phyloP scores from a whole-genome alignment of 177 flowering plant genomes.

The Vitis hybrid region DNA sequence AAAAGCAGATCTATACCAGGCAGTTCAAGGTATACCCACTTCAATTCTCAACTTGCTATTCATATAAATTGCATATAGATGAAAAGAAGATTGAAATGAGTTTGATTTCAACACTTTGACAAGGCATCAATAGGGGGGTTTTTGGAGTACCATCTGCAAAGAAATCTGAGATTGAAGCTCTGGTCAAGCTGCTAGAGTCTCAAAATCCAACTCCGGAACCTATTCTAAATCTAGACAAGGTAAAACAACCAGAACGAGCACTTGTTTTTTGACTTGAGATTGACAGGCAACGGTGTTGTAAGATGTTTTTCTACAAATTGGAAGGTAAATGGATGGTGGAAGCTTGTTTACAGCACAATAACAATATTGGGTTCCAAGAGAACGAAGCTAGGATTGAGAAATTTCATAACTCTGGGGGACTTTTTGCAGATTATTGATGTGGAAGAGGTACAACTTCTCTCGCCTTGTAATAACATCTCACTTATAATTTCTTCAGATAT shows the following conservation, averaged over 20 bases:
- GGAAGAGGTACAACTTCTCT: slow-evolving; percentile 48
- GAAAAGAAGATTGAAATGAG: background rate
- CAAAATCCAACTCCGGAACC: slow-evolving; percentile 85
- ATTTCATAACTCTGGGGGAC: slow-evolving; percentile 78
- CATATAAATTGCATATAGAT: background rate
- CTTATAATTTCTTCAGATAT: no score
- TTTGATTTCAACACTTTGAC: background rate
- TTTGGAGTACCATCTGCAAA: slow-evolving; percentile 81
- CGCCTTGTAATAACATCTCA: background rate
- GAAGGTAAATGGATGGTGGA: slow-evolving; percentile 87
- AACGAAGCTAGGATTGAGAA: slow-evolving; percentile 92
- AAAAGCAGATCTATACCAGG: slow-evolving; percentile 51
- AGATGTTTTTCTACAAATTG: slow-evolving; percentile 7
- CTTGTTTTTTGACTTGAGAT: background rate
- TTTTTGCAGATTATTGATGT: slow-evolving; percentile 71
- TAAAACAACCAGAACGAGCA: slow-evolving; percentile 9
- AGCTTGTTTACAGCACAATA: slow-evolving; percentile 82
- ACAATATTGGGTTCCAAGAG: slow-evolving; percentile 85
- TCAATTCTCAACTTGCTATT: background rate
- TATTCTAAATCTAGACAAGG: slow-evolving; percentile 63
- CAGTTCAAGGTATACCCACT: slow-evolving; percentile 53
- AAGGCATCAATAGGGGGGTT: slow-evolving; percentile 90
- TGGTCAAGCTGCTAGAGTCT: slow-evolving; percentile 67
- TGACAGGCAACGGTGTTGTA: background rate
- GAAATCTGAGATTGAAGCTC: slow-evolving; percentile 68